Conservation (phyloP, 2,329 filamentous ascomycete species). For the Biscogniauxia sp. region DNA sequence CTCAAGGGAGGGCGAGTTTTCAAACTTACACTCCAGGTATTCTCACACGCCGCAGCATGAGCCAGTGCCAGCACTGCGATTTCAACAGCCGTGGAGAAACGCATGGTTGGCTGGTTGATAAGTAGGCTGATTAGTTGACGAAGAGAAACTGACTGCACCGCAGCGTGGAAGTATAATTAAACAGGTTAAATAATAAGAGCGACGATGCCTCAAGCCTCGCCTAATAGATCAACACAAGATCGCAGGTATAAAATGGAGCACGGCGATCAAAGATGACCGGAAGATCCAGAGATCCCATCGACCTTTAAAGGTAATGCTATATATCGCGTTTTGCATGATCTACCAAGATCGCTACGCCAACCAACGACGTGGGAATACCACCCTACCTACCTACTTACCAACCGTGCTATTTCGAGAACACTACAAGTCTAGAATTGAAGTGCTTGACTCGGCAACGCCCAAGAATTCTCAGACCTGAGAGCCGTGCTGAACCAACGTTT, state of each 20-base stretch:
- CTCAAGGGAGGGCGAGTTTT: background rate
- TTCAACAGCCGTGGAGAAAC: conserved; percentile 3
- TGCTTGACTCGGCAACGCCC: background rate
- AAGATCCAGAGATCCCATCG: background rate
- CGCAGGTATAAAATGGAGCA: background rate
- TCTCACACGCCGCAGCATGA: conserved; percentile 6
- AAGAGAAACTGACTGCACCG: background rate
- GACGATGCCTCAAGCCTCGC: background rate
- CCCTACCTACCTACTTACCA: no score
- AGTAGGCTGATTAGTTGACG: background rate
- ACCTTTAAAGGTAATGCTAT: background rate
- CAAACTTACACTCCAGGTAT: conserved; percentile 10
- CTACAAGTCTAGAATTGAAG: background rate
- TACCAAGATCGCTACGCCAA: background rate
- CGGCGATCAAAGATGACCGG: background rate
- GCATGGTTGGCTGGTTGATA: conserved; percentile 11
- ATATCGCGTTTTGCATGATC: background rate
- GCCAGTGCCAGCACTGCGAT: conserved; percentile 9
- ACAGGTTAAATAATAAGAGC: background rate
- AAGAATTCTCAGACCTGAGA: conserved; percentile 1
- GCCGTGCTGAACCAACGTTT: conserved; percentile 5
- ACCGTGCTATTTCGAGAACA: background rate
- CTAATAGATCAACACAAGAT: background rate
- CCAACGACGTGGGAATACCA: background rate
- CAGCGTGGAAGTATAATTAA: background rate